Evolutionary conservation across 2,329 filamentous ascomycete genomes (phyloP).

Genomic region (Calonectria hawksworthii): DNA sequence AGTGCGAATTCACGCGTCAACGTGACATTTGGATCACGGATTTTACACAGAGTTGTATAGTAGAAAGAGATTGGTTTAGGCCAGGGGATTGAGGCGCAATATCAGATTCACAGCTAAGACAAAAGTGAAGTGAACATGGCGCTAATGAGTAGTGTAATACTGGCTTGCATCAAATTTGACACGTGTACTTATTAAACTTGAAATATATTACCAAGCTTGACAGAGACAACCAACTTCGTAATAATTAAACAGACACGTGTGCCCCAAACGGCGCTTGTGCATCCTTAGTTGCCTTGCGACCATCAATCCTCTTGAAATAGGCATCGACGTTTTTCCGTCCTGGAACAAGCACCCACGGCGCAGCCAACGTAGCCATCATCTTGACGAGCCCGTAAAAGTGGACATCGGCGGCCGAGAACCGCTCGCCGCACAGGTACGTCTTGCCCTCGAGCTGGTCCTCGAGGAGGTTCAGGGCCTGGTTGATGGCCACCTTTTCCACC

Average conservation of each 20-base stretch:
- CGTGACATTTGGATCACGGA: not conserved
- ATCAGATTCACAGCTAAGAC: no score
- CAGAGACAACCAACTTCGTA: no score
- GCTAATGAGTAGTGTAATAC: no score
- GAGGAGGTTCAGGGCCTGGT: not conserved
- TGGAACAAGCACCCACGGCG: not conserved
- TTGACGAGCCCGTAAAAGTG: conserved; percentile 1
- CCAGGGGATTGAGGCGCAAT: not conserved
- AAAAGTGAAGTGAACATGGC: no score
- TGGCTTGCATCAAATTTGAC: no score
- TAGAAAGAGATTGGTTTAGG: no score
- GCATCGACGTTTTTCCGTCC: not conserved
- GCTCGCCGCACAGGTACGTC: not conserved
- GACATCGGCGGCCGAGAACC: not conserved
- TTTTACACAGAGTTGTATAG: not conserved
- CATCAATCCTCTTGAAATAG: not conserved
- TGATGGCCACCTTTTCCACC: not conserved
- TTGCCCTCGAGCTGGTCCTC: not conserved
- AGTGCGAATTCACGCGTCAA: not conserved
- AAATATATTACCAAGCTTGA: no score
- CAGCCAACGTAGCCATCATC: not conserved
- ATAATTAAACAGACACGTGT: not conserved
- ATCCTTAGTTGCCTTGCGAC: not conserved
- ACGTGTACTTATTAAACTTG: not conserved
- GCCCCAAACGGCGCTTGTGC: not conserved